Conservation (phyloP, 192 early-diverging fungal species). For the Pilaira anomala region DNA sequence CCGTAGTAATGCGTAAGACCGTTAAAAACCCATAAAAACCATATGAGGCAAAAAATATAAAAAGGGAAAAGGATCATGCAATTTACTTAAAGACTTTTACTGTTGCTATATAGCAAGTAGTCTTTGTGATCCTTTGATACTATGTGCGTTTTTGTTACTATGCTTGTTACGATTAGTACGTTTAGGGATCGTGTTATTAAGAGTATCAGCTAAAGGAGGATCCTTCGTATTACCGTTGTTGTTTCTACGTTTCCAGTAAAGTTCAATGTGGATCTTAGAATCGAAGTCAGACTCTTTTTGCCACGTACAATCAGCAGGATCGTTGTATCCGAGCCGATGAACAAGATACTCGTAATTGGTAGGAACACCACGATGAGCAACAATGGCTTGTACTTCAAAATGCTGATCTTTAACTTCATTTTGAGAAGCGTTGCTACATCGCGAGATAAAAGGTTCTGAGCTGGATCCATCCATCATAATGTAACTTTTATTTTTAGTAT, state of each 20-base stretch:
- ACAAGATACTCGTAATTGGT: neutral
- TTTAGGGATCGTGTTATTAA: too few species aligned
- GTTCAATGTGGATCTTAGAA: neutral
- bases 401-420: neutral
- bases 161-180: too few species aligned
- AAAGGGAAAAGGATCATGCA: too few species aligned
- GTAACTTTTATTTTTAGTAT: neutral
- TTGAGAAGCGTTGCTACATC: neutral
- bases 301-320: neutral
- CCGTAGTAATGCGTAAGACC: too few species aligned
- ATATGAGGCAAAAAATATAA: too few species aligned
- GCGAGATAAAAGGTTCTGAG: neutral
- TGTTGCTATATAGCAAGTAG: too few species aligned
- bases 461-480: neutral
- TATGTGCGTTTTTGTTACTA: too few species aligned
- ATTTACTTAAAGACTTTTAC: too few species aligned
- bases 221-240: too few species aligned
- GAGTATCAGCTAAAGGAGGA: too few species aligned
- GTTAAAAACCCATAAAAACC: too few species aligned
- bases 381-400: constrained; percentile 1
- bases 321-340: neutral
- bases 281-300: neutral
- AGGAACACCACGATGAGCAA: neutral
- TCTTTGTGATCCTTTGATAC: too few species aligned
- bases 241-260: neutral